Evolutionary conservation across 2,329 filamentous ascomycete genomes (phyloP).

Genomic region (Lasiodiplodia sp.): DNA sequence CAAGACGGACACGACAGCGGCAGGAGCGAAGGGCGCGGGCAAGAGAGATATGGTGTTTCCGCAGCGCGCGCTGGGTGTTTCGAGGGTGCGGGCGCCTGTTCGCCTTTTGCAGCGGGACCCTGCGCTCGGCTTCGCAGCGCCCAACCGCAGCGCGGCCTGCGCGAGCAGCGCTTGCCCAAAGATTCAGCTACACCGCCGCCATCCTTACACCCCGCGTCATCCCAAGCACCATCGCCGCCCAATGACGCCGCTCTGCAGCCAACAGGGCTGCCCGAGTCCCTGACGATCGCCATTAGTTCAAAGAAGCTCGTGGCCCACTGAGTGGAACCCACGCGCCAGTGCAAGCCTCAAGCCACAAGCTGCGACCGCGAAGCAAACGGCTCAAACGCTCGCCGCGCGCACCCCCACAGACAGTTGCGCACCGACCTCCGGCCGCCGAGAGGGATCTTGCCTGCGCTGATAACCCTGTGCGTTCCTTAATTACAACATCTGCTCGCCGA

Average conservation of each 20-base stretch:
- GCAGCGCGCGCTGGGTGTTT: slow-evolving; percentile 11
- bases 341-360: slow-evolving; percentile 10
- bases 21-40: not conserved
- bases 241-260: slow-evolving; percentile 18
- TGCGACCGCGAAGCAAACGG: not conserved
- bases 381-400: slow-evolving; percentile 16
- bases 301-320: not conserved
- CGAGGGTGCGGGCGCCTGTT: not conserved
- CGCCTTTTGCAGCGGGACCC: slow-evolving; percentile 18
- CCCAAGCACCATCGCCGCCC: slow-evolving; percentile 11
- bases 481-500: not conserved
- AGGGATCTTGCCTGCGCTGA: slow-evolving; percentile 16
- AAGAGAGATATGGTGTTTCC: not conserved
- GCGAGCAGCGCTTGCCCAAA: not conserved
- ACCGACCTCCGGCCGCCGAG: not conserved
- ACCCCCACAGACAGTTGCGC: slow-evolving; percentile 1
- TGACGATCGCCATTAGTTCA: slow-evolving; percentile 24
- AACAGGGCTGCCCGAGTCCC: slow-evolving; percentile 13
- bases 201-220: slow-evolving; percentile 19
- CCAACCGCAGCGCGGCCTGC: not conserved
- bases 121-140: not conserved
- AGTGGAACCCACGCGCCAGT: slow-evolving; percentile 13
- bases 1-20: not conserved
- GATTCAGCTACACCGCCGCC: slow-evolving; percentile 11
- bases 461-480: not conserved